Percentiles rank a stretch among this genome's conserved stretches.
These are phyloP conservation scores for Penicillium sp. DNA, from an alignment of 2,329 filamentous ascomycete genomes.

Conservation along the genomic window DNA sequence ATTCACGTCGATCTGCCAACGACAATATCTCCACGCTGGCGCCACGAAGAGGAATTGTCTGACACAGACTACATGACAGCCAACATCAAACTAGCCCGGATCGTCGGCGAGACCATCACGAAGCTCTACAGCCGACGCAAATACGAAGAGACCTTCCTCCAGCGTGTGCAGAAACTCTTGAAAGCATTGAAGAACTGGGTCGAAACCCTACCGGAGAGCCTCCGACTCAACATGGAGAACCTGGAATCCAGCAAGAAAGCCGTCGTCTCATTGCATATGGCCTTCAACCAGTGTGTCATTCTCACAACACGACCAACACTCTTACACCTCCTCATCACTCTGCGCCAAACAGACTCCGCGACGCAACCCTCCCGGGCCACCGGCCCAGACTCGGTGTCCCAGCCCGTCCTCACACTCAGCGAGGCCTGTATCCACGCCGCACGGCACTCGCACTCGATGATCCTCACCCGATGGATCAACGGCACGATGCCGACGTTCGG, in stretches of 20 bases:
- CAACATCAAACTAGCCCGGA: constrained; percentile 39
- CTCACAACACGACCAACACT: constrained; percentile 41
- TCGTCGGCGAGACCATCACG: constrained; percentile 37
- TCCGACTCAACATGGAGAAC: constrained; percentile 34
- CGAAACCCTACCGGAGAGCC: constrained; percentile 35
- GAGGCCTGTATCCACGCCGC: constrained; percentile 42
- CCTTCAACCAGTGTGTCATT: constrained; percentile 43
- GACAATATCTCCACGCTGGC: constrained; percentile 27
- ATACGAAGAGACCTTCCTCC: constrained; percentile 39
- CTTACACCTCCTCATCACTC: constrained; percentile 39
- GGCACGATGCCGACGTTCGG: constrained; percentile 40
- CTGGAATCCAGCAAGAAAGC: constrained; percentile 35
- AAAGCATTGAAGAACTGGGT: constrained; percentile 41
- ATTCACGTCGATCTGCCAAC: constrained; percentile 44
- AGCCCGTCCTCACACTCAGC: constrained; percentile 36
- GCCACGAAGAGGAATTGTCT: constrained; percentile 38
- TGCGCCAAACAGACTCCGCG: constrained; percentile 24
- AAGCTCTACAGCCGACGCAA: constrained; percentile 37
- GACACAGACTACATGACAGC: constrained; percentile 39
- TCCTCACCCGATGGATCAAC: constrained; percentile 40
- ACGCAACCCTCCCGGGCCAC: not conserved
- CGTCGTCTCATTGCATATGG: constrained; percentile 36
- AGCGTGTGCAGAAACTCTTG: constrained; percentile 41
- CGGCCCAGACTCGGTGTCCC: constrained; percentile 31
- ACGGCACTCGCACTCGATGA: constrained; percentile 37